Evolutionary conservation across 1,139 yeast genomes (phyloP), one percentile per base, ranked within the genome.

Genomic region (Candida sp.): DNA sequence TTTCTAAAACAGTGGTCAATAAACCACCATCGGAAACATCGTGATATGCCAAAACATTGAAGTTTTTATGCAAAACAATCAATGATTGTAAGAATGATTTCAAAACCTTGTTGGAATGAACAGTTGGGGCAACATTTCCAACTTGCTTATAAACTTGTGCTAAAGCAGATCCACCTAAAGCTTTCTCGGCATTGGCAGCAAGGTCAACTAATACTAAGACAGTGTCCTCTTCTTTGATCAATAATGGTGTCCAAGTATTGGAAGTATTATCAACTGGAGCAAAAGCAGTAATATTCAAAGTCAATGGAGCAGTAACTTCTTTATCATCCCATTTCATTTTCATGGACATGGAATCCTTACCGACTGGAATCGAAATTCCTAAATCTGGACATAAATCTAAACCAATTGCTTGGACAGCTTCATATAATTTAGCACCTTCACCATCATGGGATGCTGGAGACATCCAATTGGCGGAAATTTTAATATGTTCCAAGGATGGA

Each of bases 321-420:
- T 85, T 87, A 52, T 83, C 81, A 46, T 80, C 93, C 99, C 99
- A 95, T 61, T 87, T 85, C 99, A 95, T 95, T 71, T 90, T 90
- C 99, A 95, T 91, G 25, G 98, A 91, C 97, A 93, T 90, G 40
- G 98, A 91, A 66, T 95, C 99, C 71, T 95, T 95, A 56, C 99
- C 99, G 36, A 95, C 99, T 12, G 99, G 99, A 47, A 95, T 90
- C 22, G 96, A 76, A 50, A 95, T 70, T 39, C 96, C 98, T 51
- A 95, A 77, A 47, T 81, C 93, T 30, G 99, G 98, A 68, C 99
- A 95, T 57, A 95, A 77, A 54, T 90, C 97, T 60, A 91, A 64
- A 54, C 98, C 97, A 58, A 95, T 84, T 4, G 99, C 98, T 68
- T 90, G 93, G 40, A 95, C 99, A 38, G 98, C 99, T 63, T 91